Conservation (phyloP, 1,284 basidiomycete genomes). For the Vanrija pseudolonga region DNA sequence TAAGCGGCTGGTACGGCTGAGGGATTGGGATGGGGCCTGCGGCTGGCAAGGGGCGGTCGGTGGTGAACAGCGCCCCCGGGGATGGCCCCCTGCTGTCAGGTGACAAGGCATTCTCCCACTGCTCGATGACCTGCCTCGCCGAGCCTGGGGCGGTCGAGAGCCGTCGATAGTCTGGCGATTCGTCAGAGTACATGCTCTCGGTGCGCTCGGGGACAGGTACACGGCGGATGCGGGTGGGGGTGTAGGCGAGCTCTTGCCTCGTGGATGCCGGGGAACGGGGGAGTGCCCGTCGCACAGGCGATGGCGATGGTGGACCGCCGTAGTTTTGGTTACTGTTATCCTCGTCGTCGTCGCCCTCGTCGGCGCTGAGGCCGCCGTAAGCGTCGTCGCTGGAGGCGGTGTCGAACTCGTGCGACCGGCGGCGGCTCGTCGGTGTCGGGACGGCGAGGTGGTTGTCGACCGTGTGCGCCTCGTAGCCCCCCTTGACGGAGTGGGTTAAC, state of each 20-base stretch:
- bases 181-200: background rate
- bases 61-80: background rate
- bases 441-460: background rate
- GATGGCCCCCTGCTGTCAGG: background rate
- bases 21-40: background rate
- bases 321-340: conserved; percentile 11
- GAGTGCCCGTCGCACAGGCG: conserved; percentile 16
- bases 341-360: conserved; percentile 10
- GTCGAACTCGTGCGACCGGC: background rate
- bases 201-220: conserved; percentile 11
- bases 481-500: background rate
- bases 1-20: background rate
- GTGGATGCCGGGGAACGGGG: background rate
- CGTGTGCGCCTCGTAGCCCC: background rate
- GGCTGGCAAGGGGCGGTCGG: conserved; percentile 5
- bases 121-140: conserved; percentile 35
- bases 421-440: background rate
- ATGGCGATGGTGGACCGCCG: conserved; percentile 15
- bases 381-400: conserved; percentile 20
- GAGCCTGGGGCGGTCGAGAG: conserved; percentile 24
- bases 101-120: conserved; percentile 30
- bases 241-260: conserved; percentile 3
- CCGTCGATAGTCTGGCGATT: background rate
- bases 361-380: conserved; percentile 24
- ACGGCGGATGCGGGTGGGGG: conserved; percentile 20